phyloP scores from a whole-genome alignment of 805 yeast genomes.

The Ogataea philodendri region DNA sequence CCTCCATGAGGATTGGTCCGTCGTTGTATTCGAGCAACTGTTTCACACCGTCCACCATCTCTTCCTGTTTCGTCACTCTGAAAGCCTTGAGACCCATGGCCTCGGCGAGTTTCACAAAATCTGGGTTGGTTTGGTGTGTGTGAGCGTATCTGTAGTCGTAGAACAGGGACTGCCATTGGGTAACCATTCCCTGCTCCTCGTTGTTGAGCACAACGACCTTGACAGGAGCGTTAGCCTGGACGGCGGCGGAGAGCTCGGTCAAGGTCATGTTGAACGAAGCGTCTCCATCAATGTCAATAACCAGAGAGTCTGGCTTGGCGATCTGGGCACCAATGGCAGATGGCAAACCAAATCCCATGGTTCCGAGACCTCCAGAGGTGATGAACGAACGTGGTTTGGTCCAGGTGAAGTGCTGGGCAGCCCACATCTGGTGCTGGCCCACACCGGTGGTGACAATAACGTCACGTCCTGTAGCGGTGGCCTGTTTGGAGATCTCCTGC shows the following conservation, averaged over 20 bases:
- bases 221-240: slow-evolving; percentile 88
- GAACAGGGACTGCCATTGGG: slow-evolving; percentile 98
- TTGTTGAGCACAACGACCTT: slow-evolving; percentile 88
- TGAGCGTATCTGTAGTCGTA: slow-evolving; percentile 97
- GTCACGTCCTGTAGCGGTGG: slow-evolving; percentile 60
- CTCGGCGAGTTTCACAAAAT: slow-evolving; percentile 88
- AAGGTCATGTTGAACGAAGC: slow-evolving; percentile 99
- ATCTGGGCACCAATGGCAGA: slow-evolving; percentile 98
- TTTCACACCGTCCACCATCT: slow-evolving; percentile 55
- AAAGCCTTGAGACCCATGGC: slow-evolving; percentile 90
- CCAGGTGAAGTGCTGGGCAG: slow-evolving; percentile 97
- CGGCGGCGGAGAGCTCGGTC: slow-evolving; percentile 89
- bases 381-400: slow-evolving; percentile 87
- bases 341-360: slow-evolving; percentile 98
- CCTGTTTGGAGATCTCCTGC: slow-evolving; percentile 70
- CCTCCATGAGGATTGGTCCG: slow-evolving; percentile 91
- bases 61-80: slow-evolving; percentile 66
- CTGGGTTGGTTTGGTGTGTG: slow-evolving; percentile 94
- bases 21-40: slow-evolving; percentile 67
- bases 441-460: slow-evolving; percentile 96
- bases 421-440: slow-evolving; percentile 99
- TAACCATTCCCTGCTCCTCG: slow-evolving; percentile 99
- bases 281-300: slow-evolving; percentile 97
- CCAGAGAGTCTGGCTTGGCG: slow-evolving; percentile 91
- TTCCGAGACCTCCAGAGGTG: slow-evolving; percentile 98